Conservation (phyloP, 2,329 filamentous ascomycete species). For the Aspergillus ruber region DNA sequence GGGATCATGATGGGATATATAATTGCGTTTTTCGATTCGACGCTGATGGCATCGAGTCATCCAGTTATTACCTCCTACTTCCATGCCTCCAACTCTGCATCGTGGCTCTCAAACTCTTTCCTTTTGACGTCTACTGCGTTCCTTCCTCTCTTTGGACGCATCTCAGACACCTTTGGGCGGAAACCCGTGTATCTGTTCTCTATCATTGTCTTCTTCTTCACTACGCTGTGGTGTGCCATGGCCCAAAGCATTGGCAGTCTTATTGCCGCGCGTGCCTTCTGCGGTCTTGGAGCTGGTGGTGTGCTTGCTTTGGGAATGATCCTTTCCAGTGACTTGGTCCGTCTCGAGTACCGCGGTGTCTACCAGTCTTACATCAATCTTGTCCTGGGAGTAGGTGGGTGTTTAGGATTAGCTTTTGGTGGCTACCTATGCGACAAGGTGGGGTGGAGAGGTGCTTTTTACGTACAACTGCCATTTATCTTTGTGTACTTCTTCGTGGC, state of each 20-base stretch:
- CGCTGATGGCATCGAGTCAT: slow-evolving; percentile 74
- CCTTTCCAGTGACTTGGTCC: slow-evolving; percentile 60
- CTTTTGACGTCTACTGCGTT: slow-evolving; percentile 70
- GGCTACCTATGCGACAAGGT: slow-evolving; percentile 35
- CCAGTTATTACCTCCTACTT: slow-evolving; percentile 79
- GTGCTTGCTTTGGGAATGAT: slow-evolving; percentile 62
- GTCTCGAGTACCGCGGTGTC: slow-evolving; percentile 54
- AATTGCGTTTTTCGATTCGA: slow-evolving; percentile 62
- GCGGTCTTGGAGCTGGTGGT: slow-evolving; percentile 67
- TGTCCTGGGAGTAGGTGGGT: slow-evolving; percentile 31
- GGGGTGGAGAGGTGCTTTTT: slow-evolving; percentile 40
- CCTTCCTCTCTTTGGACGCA: slow-evolving; percentile 65
- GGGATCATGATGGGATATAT: slow-evolving; percentile 55
- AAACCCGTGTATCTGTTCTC: slow-evolving; percentile 61
- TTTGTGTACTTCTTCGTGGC: slow-evolving; percentile 39
- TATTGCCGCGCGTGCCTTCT: slow-evolving; percentile 63
- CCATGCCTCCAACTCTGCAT: slow-evolving; percentile 67
- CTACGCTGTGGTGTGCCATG: slow-evolving; percentile 64
- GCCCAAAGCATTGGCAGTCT: slow-evolving; percentile 65
- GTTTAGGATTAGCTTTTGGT: slow-evolving; percentile 33
- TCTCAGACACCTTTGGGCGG: slow-evolving; percentile 68
- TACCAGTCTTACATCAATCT: slow-evolving; percentile 40
- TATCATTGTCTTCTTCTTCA: slow-evolving; percentile 55
- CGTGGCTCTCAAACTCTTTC: slow-evolving; percentile 76
- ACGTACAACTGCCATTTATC: slow-evolving; percentile 46